These are phyloP conservation scores for Thinopyrum elongatum DNA, from an alignment of 176 grass and related monocot genomes.

Conservation along the genomic window DNA sequence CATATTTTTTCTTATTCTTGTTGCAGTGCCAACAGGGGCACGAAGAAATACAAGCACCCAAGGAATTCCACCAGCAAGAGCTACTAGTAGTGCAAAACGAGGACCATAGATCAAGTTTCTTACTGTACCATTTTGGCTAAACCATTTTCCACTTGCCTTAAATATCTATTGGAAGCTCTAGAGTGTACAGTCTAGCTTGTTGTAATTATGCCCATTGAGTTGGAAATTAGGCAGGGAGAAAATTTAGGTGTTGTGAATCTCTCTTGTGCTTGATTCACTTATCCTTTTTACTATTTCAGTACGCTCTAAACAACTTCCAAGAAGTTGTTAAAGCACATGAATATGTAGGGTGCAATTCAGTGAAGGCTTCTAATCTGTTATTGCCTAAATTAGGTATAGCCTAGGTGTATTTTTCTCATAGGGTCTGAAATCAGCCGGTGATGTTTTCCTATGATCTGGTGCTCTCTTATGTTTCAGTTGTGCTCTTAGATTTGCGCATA, in stretches of 20 bases:
- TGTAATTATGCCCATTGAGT: not conserved
- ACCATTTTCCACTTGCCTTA: not conserved
- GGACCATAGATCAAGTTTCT: conserved; percentile 38
- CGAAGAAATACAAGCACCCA: conserved; percentile 43
- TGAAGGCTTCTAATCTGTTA: not conserved
- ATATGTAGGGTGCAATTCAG: not conserved
- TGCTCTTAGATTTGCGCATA: no score
- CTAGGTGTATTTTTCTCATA: no score
- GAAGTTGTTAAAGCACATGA: not conserved
- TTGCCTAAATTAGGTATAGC: not conserved
- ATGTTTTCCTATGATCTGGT: no score
- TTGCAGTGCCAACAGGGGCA: conserved; percentile 44
- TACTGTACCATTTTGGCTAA: not conserved
- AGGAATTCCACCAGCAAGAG: conserved; percentile 43
- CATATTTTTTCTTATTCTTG: not conserved
- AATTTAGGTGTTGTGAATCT: not conserved
- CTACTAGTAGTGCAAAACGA: conserved; percentile 37
- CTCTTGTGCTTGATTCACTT: not conserved
- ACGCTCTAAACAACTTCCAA: not conserved
- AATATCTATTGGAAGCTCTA: not conserved
- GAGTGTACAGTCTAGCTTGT: not conserved
- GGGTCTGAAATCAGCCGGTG: no score
- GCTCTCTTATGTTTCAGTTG: no score
- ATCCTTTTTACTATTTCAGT: not conserved
- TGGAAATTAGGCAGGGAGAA: not conserved